phyloP scores from a whole-genome alignment of 495 filamentous ascomycete species.

The Aspergillus kassunensis region DNA sequence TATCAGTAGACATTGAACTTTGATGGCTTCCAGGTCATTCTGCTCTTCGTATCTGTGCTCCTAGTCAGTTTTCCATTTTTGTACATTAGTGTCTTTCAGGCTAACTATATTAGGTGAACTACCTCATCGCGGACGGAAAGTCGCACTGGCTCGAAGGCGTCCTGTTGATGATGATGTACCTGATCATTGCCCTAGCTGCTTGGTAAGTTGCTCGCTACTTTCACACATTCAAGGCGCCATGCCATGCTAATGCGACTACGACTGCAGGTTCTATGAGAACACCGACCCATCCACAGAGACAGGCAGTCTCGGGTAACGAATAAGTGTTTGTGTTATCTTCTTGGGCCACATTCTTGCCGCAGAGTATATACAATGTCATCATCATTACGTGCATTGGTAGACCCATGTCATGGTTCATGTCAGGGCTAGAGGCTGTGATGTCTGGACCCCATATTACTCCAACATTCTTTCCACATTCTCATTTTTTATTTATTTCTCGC shows the following conservation, averaged over 20 bases:
- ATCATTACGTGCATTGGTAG: too few species aligned
- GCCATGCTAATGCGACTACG: neutral
- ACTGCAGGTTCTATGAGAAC: slow-evolving; percentile 2
- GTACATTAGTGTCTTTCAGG: neutral
- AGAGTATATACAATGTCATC: too few species aligned
- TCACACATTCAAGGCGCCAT: too few species aligned
- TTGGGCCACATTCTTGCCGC: too few species aligned
- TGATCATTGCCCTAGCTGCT: slow-evolving; percentile 63
- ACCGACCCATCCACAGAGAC: too few species aligned
- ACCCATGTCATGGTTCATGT: too few species aligned
- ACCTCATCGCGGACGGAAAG: slow-evolving; percentile 65
- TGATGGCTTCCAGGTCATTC: slow-evolving; percentile 75
- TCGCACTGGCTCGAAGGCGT: slow-evolving; percentile 71
- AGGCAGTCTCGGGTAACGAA: too few species aligned
- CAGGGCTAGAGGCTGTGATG: too few species aligned
- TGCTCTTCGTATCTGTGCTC: slow-evolving; percentile 73
- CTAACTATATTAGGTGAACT: slow-evolving; percentile 55
- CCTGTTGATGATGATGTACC: slow-evolving; percentile 66
- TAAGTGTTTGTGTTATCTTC: too few species aligned
- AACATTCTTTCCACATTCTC: too few species aligned
- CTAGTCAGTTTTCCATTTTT: slow-evolving; percentile 33
- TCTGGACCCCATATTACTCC: too few species aligned
- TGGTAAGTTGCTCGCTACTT: slow-evolving; percentile 31
- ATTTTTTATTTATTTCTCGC: too few species aligned
- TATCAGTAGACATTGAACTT: slow-evolving; percentile 65